These are phyloP conservation scores for Podaxis sp. DNA, from an alignment of 768 basidiomycete species.

Conservation along the genomic window DNA sequence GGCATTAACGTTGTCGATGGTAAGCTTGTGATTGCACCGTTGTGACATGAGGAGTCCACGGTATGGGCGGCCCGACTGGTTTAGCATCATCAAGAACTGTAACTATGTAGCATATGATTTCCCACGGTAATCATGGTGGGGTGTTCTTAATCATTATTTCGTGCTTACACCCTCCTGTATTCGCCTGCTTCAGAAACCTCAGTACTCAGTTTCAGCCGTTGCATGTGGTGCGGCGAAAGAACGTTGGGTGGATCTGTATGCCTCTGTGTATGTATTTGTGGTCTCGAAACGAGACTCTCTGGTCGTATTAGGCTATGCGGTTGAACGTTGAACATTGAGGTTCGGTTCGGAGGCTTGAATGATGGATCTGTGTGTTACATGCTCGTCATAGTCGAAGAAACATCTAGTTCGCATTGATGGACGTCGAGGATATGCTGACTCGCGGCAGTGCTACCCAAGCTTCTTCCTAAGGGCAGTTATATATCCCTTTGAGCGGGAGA, in stretches of 20 bases:
- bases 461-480: background rate
- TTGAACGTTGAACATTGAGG: background rate
- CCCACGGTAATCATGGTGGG: conserved; percentile 8
- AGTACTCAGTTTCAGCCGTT: no score
- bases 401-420: background rate
- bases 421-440: background rate
- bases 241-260: background rate
- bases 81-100: background rate
- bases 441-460: background rate
- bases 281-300: background rate
- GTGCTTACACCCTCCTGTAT: background rate
- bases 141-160: background rate
- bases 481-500: background rate
- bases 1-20: background rate
- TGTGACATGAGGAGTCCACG: conserved; percentile 7
- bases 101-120: conserved; percentile 1
- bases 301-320: background rate
- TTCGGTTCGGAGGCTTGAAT: background rate
- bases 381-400: background rate
- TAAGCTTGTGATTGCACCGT: background rate
- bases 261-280: background rate
- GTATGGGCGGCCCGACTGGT: conserved; percentile 8
- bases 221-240: background rate
- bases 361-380: background rate
- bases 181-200: background rate